Evolutionary conservation across 2,329 filamentous ascomycete species (phyloP), one percentile per base, ranked within the genome.

Genomic region (Paracamarosporium sp.): DNA sequence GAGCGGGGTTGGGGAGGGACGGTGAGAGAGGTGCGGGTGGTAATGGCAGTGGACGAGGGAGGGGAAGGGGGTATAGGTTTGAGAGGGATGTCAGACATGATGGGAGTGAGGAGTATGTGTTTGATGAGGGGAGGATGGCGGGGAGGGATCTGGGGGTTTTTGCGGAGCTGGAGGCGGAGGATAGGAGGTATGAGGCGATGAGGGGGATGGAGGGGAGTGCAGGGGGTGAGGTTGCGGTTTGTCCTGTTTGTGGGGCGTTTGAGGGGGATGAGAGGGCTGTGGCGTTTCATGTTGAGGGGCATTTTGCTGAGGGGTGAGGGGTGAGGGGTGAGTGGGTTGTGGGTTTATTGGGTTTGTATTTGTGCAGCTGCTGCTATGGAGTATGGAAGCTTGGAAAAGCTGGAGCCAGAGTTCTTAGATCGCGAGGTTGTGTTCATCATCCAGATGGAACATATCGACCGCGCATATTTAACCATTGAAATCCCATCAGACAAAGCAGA

Each of bases 191-290:
- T 53, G 63, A 72, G 48, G 72, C 66, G 60, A 66, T n/a, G n/a
- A n/a, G n/a, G n/a, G n/a, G 50, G 61, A 63, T 60, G 59, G 59
- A 59, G 51, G 31, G 54, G 43, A 47, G 48, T 44, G 47, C 59
- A 35, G 45, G 27, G 11, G 74, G 55, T 33, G 69, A 64, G 50
- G 41, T 20, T 27, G 77, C 66, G 46, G 73, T 53, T 5, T 92
- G 89, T 70, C 89, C 89, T 0, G 85, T 92, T 1, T 92, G 89
- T 69, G 81, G 81, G 3, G 75, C 68, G 0, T 92, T 91, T 71
- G 82, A 88, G 63, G 89, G 89, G 1, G 89, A 92, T 63, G 88
- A 89, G 65, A 78, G 79, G 0, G 89, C 89, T 8, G 87, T 92
- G 9, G 85, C 85, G 9, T 82, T 88, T 73, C 89, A 92, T 66